These are phyloP conservation scores for Neonectria ditissima DNA, from an alignment of 2,329 filamentous ascomycete species.

Conservation along the genomic window DNA sequence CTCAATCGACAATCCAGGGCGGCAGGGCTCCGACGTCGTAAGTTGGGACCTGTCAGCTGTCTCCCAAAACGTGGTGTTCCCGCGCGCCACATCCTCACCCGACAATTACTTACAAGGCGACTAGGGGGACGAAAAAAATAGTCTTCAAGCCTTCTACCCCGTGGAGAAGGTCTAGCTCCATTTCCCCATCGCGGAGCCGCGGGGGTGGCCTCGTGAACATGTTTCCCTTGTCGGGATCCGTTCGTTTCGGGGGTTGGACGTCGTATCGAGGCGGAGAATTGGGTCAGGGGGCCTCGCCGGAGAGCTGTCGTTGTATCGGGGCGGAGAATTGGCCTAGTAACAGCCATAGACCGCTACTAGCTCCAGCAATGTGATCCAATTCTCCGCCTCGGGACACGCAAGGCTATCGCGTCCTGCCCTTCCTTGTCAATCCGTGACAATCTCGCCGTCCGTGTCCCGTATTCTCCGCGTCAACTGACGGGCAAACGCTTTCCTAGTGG, in stretches of 20 bases:
- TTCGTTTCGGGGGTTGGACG: background rate
- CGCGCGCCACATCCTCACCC: slow-evolving; percentile 5
- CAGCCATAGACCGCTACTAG: background rate
- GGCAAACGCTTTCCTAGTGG: background rate
- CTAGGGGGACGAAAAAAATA: background rate
- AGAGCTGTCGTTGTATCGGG: background rate
- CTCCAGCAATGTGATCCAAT: background rate
- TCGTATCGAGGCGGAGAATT: slow-evolving; percentile 23
- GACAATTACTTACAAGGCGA: slow-evolving; percentile 1
- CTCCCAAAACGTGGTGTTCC: background rate
- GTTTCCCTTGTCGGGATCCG: slow-evolving; percentile 7
- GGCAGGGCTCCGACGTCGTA: slow-evolving; percentile 6
- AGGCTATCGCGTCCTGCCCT: background rate
- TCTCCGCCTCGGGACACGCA: slow-evolving; percentile 2
- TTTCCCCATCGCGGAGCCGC: slow-evolving; percentile 26
- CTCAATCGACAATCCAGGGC: background rate
- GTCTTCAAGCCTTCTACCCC: slow-evolving; percentile 16
- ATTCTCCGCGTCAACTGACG: slow-evolving; percentile 20
- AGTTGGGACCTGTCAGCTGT: slow-evolving; percentile 14
- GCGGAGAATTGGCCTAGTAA: slow-evolving; percentile 19
- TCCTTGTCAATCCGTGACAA: background rate
- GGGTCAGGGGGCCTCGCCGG: slow-evolving; percentile 9
- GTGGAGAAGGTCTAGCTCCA: slow-evolving; percentile 28
- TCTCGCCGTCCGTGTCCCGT: background rate
- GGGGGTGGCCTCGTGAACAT: slow-evolving; percentile 23